These are phyloP conservation scores for Populus simonii DNA, from an alignment of 345 rosid species.

Conservation along the genomic window DNA sequence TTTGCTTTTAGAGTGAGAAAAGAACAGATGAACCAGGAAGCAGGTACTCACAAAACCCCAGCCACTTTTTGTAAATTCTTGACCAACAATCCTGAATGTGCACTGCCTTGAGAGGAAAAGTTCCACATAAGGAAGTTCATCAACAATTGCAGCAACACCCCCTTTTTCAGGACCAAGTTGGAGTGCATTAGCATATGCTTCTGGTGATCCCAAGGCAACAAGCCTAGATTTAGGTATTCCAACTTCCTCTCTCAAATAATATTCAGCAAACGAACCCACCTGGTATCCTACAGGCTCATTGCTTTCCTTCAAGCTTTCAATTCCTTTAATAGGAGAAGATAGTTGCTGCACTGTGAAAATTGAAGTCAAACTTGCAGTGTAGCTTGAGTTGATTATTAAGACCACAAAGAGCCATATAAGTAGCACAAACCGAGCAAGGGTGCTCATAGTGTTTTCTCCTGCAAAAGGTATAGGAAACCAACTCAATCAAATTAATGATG, in stretches of 20 bases:
- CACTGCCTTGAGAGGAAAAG: slow-evolving; percentile 75
- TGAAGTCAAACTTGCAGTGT: slow-evolving; percentile 94
- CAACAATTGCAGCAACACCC: slow-evolving; percentile 90
- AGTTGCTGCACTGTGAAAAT: slow-evolving; percentile 91
- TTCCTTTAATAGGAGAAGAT: slow-evolving; percentile 72
- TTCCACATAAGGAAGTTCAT: slow-evolving; percentile 76
- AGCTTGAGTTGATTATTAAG: slow-evolving; percentile 86
- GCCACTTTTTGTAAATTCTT: slow-evolving; percentile 84
- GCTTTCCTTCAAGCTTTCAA: slow-evolving; percentile 58
- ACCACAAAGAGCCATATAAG: slow-evolving; percentile 93
- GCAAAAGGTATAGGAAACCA: slow-evolving; percentile 29
- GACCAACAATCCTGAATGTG: slow-evolving; percentile 68
- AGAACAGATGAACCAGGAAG: not conserved
- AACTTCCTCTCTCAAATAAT: slow-evolving; percentile 67
- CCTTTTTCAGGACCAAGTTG: slow-evolving; percentile 67
- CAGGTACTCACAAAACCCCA: slow-evolving; percentile 86
- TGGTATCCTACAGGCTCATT: slow-evolving; percentile 80
- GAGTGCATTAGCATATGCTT: slow-evolving; percentile 66
- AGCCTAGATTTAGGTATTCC: slow-evolving; percentile 73
- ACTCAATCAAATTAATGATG: slow-evolving; percentile 24
- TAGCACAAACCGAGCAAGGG: slow-evolving; percentile 80
- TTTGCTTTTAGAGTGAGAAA: not conserved
- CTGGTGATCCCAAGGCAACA: slow-evolving; percentile 73
- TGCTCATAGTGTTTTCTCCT: slow-evolving; percentile 83
- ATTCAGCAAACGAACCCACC: slow-evolving; percentile 83